Base-by-base conservation (phyloP, 2,329 filamentous ascomycete genomes). In the Rhynchosporium graminicola region DNA sequence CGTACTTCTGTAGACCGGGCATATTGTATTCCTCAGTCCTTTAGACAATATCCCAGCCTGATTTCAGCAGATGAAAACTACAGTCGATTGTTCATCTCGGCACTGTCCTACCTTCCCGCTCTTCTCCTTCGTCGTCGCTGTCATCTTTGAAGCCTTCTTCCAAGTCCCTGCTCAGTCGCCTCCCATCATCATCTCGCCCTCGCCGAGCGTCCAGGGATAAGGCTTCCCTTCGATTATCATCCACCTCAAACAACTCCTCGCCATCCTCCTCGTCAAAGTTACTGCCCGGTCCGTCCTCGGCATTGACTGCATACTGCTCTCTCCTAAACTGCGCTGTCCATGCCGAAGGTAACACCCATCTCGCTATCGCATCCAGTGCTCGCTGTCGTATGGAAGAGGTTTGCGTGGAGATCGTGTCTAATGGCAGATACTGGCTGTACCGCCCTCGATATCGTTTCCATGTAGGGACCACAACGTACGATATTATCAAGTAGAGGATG, bases 81-180 rank as follows among this genome's bases (percentile, higher is more conserved):
- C 52, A 31, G 13, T 33, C 31, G 10, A 15, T 31, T 67, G 8
- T 31, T 67, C 63, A 64, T 62, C 61, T 62, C 51, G 59, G 65
- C 8, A 58, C 33, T 6, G 45, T 61, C 42, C 65, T 63, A 8
- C 60, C 57, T n/a, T 47, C 58, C 28, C 61, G 52, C 15, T 63
- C 62, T 10, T 54, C 20, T 3, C 28, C 69, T 31, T 87, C 84
- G 43, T 88, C 85, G 61, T 88, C 86, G 72, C 88, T 90, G 69
- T 90, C 87, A 73, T 91, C 88, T 76, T 85, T 84, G 72, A 91
- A 91, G 0, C 87, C 88, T 70, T 88, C 83, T 74, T 94, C 90
- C 57, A 94, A 76, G 69, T 96, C 92, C 76, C 91, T 81, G 74
- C 91, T 94, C 65, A 96, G 71, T 65, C 92, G 81, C 68, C 84